Base-by-base conservation (phyloP, 2,329 filamentous ascomycete genomes). In the Diplodia seriata region DNA sequence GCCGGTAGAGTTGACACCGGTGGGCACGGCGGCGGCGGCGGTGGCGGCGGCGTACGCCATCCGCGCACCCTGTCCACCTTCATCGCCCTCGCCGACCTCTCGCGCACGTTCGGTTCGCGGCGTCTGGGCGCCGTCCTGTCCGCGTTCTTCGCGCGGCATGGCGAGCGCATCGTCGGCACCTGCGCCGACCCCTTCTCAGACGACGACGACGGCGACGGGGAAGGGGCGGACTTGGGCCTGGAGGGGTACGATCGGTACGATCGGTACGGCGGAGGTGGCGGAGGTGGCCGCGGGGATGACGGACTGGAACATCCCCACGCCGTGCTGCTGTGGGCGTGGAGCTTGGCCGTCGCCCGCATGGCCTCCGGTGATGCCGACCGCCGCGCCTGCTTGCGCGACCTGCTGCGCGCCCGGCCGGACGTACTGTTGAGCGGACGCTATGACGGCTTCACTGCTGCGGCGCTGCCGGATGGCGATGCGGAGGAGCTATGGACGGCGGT, bases 311-410 rank as follows among this genome's bases (percentile, higher is more conserved):
- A 49, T 8, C 26, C 56, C 5, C 66, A 36, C 29, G 57, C 65
- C 29, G 49, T 68, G 31, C 20, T 68, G 14, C 50, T 62, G 33
- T 68, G 66, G 66, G 56, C 49, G 4, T 68, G 66, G 56, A 57
- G 56, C 18, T 20, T 68, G 8, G 18, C 15, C 8, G 51, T 68
- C 33, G 59, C 49, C 29, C 26, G 59, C 8, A 49, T 61, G 66
- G 50, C n/a, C 12, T 40, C 14, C 23, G 26, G 26, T 4, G 56
- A 50, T 18, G 18, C 23, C 8, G 56, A 68, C 56, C 47, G 59
- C 2, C 31, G 40, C 12, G 66, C 36, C 15, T 68, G 55, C 36
- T 7, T 68, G 36, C 33, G 53, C 23, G 31, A 36, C 29, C n/a
- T 67, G 11, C 31, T 57, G 43, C 26, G 43, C 29, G 31, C 33